Evolutionary conservation across 192 early-diverging fungal genomes (phyloP).

Genomic region (Radiomyces spectabilis): DNA sequence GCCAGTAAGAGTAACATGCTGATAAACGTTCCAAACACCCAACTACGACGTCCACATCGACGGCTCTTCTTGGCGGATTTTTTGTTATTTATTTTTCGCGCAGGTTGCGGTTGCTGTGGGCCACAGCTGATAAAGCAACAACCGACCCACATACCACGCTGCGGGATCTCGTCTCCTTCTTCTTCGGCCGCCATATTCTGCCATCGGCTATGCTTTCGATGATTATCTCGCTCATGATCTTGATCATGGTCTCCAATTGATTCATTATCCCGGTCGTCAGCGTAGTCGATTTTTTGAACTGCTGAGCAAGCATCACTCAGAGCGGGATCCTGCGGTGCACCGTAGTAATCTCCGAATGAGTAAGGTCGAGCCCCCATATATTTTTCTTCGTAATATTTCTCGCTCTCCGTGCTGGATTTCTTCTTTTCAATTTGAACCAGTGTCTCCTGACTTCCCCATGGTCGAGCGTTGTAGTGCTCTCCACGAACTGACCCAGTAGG

Average conservation of each 20-base stretch:
- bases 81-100: background rate
- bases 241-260: too few relatives aligned
- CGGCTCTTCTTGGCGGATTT: slow-evolving; percentile 1
- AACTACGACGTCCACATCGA: slow-evolving; percentile 6
- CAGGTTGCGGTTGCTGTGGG: background rate
- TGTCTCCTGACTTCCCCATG: slow-evolving; percentile 20
- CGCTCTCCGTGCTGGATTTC: too few relatives aligned
- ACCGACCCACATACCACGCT: slow-evolving; percentile 13
- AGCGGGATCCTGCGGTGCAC: too few relatives aligned
- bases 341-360: too few relatives aligned
- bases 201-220: too few relatives aligned
- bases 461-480: background rate
- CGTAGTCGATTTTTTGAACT: too few relatives aligned
- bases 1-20: background rate
- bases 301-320: too few relatives aligned
- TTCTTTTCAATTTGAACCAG: slow-evolving; percentile 9
- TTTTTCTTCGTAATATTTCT: too few relatives aligned
- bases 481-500: background rate
- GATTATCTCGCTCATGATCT: too few relatives aligned
- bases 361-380: too few relatives aligned
- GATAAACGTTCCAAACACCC: slow-evolving; percentile 17
- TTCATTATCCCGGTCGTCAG: too few relatives aligned
- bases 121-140: slow-evolving; percentile 16
- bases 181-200: background rate
- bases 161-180: background rate